Conservation (phyloP, 1,284 basidiomycete species). For the Schizophyllum commune region DNA sequence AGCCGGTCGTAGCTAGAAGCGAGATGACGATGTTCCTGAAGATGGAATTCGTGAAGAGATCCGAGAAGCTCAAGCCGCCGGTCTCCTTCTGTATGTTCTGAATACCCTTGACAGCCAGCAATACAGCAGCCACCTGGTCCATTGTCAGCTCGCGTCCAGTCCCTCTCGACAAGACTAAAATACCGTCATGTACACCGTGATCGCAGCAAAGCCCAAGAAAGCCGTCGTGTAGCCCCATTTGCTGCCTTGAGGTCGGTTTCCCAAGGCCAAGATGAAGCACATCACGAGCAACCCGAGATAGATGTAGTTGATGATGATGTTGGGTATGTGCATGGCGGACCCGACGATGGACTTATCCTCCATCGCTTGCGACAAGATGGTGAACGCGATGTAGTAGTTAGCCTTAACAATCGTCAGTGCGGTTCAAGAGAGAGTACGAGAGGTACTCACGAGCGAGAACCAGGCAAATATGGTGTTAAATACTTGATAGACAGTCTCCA, state of each 20-base stretch:
- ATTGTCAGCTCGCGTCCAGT: background rate
- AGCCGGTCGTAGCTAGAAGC: conserved; percentile 76
- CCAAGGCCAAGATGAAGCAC: conserved; percentile 88
- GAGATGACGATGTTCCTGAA: conserved; percentile 85
- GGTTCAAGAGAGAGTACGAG: background rate
- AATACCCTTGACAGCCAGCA: conserved; percentile 77
- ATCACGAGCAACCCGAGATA: conserved; percentile 83
- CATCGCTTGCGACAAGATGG: conserved; percentile 67
- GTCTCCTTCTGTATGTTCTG: conserved; percentile 42
- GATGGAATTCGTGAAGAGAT: conserved; percentile 68
- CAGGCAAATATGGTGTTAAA: conserved; percentile 90
- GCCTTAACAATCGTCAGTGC: conserved; percentile 37
- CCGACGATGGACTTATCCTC: conserved; percentile 54
- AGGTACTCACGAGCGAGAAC: conserved; percentile 66
- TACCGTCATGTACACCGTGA: conserved; percentile 91
- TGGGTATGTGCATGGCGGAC: conserved; percentile 62
- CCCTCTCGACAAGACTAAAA: conserved; percentile 17
- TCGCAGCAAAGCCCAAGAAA: conserved; percentile 78
- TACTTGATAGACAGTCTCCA: conserved; percentile 89
- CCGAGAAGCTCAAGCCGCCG: conserved; percentile 40
- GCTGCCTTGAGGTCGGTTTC: conserved; percentile 69
- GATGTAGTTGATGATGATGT: conserved; percentile 76
- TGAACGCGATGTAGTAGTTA: conserved; percentile 87
- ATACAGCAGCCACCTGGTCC: conserved; percentile 62
- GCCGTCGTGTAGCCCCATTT: conserved; percentile 78